Evolutionary conservation across 2,329 filamentous ascomycete genomes (phyloP), one percentile per base, ranked within the genome.

Genomic region (Aspergillus thermomutatus): DNA sequence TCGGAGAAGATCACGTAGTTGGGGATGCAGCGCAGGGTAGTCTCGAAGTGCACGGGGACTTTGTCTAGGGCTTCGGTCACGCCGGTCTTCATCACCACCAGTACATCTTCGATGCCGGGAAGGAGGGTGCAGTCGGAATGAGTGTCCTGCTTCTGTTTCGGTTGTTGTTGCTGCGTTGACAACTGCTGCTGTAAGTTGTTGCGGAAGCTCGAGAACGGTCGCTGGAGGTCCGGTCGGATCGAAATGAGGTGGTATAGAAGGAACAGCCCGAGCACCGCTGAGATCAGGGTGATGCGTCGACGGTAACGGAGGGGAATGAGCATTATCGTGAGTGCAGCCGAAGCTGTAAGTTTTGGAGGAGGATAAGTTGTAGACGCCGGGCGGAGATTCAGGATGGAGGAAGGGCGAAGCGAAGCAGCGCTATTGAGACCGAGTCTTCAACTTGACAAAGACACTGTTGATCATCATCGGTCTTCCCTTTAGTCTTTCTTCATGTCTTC

Each of bases 151-250:
- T 27, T 41, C 52, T 50, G 40, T 46, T 55, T 53, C 54, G 52
- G 55, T 49, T 40, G 53, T 46, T 54, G 60, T 55, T 59, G 49
- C 49, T 26, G 37, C 40, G 27, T 51, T 53, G 26, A 46, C 23
- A 46, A 23, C 84, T 87, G 31, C 77, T 89, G 60, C 11, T 26
- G 26, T 17, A 23, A 19, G 23, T 46, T 46, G 21, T 21, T 46
- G 43, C 43, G 43, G 23, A 46, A 10, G 23, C 21, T 25, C 19
- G 43, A 23, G 21, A 46, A 25, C 43, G 43, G 43, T 46, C 43
- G 43, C 86, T 84, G 6, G 86, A 91, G 75, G 74, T 83, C 55
- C 77, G 83, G 66, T 81, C 83, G 61, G 85, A 86, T 69, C 73
- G 80, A 49, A 81, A 87, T 64, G 79, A 90, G 66, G 82, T 85